Percentiles rank a stretch among this genome's conserved stretches.
phyloP scores from a whole-genome alignment of 1,139 yeast species.

The Yamadazyma pseudoaaseri region DNA sequence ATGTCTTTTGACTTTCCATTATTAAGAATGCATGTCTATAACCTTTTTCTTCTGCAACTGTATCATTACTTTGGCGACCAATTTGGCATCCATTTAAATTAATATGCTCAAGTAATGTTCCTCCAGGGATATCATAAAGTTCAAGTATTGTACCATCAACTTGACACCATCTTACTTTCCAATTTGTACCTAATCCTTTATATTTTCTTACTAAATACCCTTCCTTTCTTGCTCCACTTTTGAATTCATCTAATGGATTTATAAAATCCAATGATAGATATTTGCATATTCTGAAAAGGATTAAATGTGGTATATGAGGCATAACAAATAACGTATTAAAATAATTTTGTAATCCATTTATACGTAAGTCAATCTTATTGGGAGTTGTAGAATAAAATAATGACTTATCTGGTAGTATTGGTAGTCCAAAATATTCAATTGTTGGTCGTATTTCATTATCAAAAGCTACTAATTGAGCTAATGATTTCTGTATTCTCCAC shows the following conservation, averaged over 20 bases:
- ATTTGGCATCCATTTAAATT: slow-evolving; percentile 54
- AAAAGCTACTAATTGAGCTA: slow-evolving; percentile 52
- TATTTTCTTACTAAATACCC: slow-evolving; percentile 66
- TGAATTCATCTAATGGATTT: slow-evolving; percentile 60
- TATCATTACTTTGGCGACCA: slow-evolving; percentile 60
- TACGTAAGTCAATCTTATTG: slow-evolving; percentile 60
- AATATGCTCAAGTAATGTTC: slow-evolving; percentile 56
- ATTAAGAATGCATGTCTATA: slow-evolving; percentile 76
- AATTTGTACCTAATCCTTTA: slow-evolving; percentile 54
- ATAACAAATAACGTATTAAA: slow-evolving; percentile 58
- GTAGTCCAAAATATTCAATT: slow-evolving; percentile 58
- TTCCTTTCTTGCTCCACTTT: slow-evolving; percentile 58
- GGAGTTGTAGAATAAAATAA: slow-evolving; percentile 63
- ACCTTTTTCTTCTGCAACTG: slow-evolving; percentile 67
- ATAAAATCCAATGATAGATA: slow-evolving; percentile 71
- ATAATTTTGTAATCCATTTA: slow-evolving; percentile 55
- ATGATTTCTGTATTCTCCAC: slow-evolving; percentile 69
- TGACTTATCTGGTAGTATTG: slow-evolving; percentile 58
- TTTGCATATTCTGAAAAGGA: slow-evolving; percentile 54
- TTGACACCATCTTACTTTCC: slow-evolving; percentile 77
- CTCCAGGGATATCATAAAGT: slow-evolving; percentile 61
- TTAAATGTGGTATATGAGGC: slow-evolving; percentile 60
- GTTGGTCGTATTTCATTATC: slow-evolving; percentile 58
- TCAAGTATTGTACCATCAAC: slow-evolving; percentile 65
- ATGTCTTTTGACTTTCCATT: slow-evolving; percentile 58